Conservation (phyloP, 164 flowering plant genomes). For the Magnolia kwangsiensis region DNA sequence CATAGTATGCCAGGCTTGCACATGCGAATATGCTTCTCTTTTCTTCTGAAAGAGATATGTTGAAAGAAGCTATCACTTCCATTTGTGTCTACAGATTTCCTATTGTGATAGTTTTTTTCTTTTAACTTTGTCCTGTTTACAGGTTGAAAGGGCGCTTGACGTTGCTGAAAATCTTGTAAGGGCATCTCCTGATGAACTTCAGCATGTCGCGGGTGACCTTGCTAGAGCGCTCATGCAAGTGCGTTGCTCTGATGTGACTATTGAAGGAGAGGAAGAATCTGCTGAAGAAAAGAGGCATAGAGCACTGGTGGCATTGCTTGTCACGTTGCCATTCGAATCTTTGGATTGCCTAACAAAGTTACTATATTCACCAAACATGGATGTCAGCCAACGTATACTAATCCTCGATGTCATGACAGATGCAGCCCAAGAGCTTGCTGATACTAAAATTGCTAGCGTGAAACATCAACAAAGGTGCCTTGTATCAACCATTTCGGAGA, state of each 20-base stretch:
- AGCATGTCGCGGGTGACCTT: constrained; percentile 68
- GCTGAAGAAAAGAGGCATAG: constrained; percentile 88
- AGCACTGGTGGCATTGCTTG: constrained; percentile 74
- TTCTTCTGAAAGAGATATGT: too few relatives aligned
- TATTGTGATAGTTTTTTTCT: not conserved
- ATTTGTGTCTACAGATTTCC: too few relatives aligned
- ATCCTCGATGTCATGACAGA: constrained; percentile 91
- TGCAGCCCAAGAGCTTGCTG: constrained; percentile 87
- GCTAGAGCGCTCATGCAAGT: constrained; percentile 74
- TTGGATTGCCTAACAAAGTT: constrained; percentile 61
- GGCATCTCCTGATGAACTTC: constrained; percentile 89
- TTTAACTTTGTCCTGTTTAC: constrained; percentile 17
- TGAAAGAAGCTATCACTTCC: too few relatives aligned
- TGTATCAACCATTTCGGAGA: constrained; percentile 56
- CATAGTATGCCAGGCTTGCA: too few relatives aligned
- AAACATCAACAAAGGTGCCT: constrained; percentile 37
- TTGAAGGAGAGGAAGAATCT: constrained; percentile 94
- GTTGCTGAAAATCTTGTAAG: constrained; percentile 87
- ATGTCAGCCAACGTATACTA: constrained; percentile 85
- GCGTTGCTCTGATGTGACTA: constrained; percentile 79
- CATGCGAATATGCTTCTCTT: too few relatives aligned
- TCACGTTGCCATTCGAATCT: constrained; percentile 67
- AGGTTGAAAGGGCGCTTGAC: constrained; percentile 92
- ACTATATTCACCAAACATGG: constrained; percentile 83
- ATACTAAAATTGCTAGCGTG: constrained; percentile 35